These are phyloP conservation scores for Hamamelis virginiana DNA, from an alignment of 164 flowering plant species.

Conservation along the genomic window DNA sequence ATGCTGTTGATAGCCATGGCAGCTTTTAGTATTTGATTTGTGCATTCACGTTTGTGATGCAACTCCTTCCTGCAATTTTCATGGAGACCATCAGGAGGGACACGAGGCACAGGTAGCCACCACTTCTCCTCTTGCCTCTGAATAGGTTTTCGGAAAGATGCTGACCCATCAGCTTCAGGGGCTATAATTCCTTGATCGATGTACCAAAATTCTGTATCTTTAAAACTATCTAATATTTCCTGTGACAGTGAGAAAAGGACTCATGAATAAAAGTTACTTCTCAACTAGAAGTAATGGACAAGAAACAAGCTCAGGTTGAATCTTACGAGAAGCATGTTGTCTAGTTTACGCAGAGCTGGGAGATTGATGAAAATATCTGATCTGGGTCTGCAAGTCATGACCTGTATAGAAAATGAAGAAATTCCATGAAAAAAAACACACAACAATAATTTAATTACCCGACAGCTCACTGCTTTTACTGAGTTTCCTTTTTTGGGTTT, in stretches of 20 bases:
- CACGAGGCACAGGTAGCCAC: conserved; percentile 98
- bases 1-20: conserved; percentile 82
- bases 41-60: conserved; percentile 78
- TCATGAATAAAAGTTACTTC: background rate
- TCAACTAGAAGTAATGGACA: background rate
- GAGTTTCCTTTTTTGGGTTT: background rate
- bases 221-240: conserved; percentile 88
- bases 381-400: conserved; percentile 90
- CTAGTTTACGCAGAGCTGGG: conserved; percentile 89
- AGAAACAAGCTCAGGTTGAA: background rate
- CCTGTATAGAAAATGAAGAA: conserved; percentile 37
- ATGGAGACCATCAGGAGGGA: conserved; percentile 68
- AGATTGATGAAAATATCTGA: conserved; percentile 81
- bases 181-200: conserved; percentile 85
- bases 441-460: background rate
- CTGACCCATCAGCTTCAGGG: conserved; percentile 63
- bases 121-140: conserved; percentile 94
- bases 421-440: background rate
- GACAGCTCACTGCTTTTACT: background rate
- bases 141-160: conserved; percentile 56
- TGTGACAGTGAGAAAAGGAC: conserved; percentile 21
- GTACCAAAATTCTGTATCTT: conserved; percentile 85
- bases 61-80: conserved; percentile 70
- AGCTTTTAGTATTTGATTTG: conserved; percentile 90
- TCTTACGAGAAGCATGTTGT: conserved; percentile 93